Evolutionary conservation across 2,329 filamentous ascomycete genomes (phyloP).

Genomic region (Fusarium sp.): DNA sequence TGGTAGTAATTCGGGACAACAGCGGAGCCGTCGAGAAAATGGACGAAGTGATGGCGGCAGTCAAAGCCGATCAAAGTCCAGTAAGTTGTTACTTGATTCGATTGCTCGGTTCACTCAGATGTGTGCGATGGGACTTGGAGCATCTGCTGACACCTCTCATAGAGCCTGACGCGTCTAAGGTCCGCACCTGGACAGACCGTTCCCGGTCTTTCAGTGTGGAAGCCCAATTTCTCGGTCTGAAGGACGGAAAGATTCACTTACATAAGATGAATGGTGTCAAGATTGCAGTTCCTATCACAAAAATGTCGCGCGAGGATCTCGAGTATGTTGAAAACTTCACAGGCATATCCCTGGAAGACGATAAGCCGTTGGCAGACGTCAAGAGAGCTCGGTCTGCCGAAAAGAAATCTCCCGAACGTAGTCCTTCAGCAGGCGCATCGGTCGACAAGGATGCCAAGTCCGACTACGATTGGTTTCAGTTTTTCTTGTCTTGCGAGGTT

Average conservation of each 20-base stretch:
- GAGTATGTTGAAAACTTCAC: slow-evolving; percentile 92
- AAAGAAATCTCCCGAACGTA: slow-evolving; percentile 34
- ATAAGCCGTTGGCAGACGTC: slow-evolving; percentile 90
- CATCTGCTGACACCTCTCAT: slow-evolving; percentile 23
- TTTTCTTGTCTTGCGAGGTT: slow-evolving; percentile 93
- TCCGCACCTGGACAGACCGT: slow-evolving; percentile 93
- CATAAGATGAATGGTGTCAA: slow-evolving; percentile 99
- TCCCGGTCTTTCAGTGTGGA: slow-evolving; percentile 97
- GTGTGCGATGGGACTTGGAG: background rate
- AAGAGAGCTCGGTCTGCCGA: slow-evolving; percentile 59
- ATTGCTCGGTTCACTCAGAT: background rate
- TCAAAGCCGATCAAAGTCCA: slow-evolving; percentile 70
- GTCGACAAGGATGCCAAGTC: slow-evolving; percentile 69
- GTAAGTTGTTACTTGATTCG: slow-evolving; percentile 60
- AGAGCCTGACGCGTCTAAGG: slow-evolving; percentile 85
- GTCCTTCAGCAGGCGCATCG: slow-evolving; percentile 64
- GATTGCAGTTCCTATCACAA: slow-evolving; percentile 92
- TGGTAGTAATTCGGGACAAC: slow-evolving; percentile 73
- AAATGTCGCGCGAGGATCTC: slow-evolving; percentile 95
- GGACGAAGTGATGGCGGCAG: slow-evolving; percentile 63
- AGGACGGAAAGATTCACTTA: slow-evolving; percentile 95
- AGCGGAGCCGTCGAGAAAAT: slow-evolving; percentile 76
- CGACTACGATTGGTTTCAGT: slow-evolving; percentile 98
- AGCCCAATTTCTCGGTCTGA: slow-evolving; percentile 92
- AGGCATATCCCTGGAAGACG: slow-evolving; percentile 90